Percentiles rank a stretch among this genome's conserved stretches.
Evolutionary conservation across 2,329 filamentous ascomycete genomes (phyloP).

Genomic region (Verticillium nonalfalfae): DNA sequence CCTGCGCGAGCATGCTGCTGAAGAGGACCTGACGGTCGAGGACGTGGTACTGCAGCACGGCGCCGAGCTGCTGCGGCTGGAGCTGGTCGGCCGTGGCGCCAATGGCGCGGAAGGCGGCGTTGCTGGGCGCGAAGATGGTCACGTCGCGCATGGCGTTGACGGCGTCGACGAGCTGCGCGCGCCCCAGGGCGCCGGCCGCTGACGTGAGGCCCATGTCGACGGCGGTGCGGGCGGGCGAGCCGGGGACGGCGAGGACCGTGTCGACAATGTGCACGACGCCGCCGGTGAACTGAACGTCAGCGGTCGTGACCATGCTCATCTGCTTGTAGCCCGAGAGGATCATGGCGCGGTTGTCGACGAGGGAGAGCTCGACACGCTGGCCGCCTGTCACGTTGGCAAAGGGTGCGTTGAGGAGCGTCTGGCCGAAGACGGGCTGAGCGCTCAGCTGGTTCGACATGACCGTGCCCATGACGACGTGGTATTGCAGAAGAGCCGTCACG

Average conservation of each 20-base stretch:
- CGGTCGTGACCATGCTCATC: constrained; percentile 27
- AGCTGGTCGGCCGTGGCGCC: constrained; percentile 27
- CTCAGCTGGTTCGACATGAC: constrained; percentile 25
- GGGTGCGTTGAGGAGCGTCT: constrained; percentile 23
- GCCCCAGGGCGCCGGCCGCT: constrained; percentile 25
- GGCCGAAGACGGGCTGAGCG: constrained; percentile 19
- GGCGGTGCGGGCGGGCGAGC: constrained; percentile 35
- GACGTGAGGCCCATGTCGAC: constrained; percentile 40
- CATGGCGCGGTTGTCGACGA: constrained; percentile 34
- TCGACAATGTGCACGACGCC: constrained; percentile 48
- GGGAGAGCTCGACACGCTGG: constrained; percentile 32
- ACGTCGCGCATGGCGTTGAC: constrained; percentile 34
- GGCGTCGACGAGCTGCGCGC: constrained; percentile 34
- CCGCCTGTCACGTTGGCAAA: constrained; percentile 44
- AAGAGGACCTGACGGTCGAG: constrained; percentile 45
- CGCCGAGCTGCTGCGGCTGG: constrained; percentile 16
- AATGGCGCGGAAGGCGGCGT: constrained; percentile 34
- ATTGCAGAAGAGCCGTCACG: constrained; percentile 44
- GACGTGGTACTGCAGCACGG: constrained; percentile 52
- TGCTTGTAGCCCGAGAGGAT: constrained; percentile 24
- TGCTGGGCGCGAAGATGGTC: constrained; percentile 50
- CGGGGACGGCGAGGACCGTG: constrained; percentile 41
- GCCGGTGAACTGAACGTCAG: constrained; percentile 39
- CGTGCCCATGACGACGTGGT: constrained; percentile 54
- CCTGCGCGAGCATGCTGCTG: constrained; percentile 43